A percentile compares a stretch with the other conserved stretches of the same genome.
Evolutionary conservation across 2,329 filamentous ascomycete genomes (phyloP).

Genomic region (Pyrenochaeta sp.): DNA sequence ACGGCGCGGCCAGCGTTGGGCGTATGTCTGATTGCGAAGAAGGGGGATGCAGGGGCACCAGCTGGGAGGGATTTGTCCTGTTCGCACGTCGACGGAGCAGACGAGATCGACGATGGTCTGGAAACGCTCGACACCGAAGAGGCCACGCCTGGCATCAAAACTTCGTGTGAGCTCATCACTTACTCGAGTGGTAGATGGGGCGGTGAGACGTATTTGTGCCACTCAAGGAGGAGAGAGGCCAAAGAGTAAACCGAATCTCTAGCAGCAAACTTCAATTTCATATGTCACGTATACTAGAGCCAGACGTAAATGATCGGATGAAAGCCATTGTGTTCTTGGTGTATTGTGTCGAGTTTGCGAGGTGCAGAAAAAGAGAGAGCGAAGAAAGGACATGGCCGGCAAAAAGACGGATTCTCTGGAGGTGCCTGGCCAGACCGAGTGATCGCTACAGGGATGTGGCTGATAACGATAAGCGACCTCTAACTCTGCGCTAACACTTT

Average conservation of each 20-base stretch:
- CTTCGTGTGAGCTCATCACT: conserved; percentile 16
- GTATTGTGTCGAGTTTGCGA: conserved; percentile 7
- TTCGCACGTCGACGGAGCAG: conserved; percentile 9
- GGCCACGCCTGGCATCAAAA: conserved; percentile 12
- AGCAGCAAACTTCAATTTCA: conserved; percentile 33
- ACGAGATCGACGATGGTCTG: conserved; percentile 19
- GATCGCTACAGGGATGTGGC: conserved; percentile 2
- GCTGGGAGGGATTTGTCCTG: conserved; percentile 18
- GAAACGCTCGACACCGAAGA: conserved; percentile 22
- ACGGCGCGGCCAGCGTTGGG: conserved; percentile 54
- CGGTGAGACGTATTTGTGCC: neutral
- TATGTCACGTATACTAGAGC: conserved; percentile 42
- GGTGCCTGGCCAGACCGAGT: conserved; percentile 12
- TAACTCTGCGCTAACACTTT: no score
- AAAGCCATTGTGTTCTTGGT: conserved; percentile 33
- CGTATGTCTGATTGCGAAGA: conserved; percentile 52
- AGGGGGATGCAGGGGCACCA: conserved; percentile 32
- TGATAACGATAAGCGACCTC: conserved; percentile 14
- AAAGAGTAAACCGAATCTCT: no score
- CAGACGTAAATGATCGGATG: conserved; percentile 30
- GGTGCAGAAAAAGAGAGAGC: neutral
- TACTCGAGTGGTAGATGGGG: no score
- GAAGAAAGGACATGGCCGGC: neutral
- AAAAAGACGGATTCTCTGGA: conserved; percentile 4
- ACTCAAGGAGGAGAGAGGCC: no score